These are phyloP conservation scores for Corylus americana DNA, from an alignment of 306 rosid genomes.

Conservation along the genomic window DNA sequence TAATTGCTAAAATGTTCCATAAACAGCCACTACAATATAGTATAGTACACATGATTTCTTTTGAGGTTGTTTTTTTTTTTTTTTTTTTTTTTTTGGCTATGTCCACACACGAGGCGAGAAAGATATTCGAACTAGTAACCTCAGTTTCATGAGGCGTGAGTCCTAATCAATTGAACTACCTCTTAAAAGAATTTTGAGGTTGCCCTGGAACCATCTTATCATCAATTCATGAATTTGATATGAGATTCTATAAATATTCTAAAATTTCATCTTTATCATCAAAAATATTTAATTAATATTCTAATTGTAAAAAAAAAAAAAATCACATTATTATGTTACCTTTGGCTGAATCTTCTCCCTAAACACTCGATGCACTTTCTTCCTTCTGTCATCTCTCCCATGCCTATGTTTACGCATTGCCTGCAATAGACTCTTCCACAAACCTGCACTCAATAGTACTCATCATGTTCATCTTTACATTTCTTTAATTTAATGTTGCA, in stretches of 20 bases:
- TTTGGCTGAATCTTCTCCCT: constrained; percentile 83
- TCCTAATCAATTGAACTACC: too few relatives aligned
- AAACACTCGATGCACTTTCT: constrained; percentile 81
- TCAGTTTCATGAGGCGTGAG: too few relatives aligned
- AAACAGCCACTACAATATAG: neutral
- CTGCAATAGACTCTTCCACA: constrained; percentile 92
- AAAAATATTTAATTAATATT: too few relatives aligned
- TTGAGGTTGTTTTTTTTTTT: too few relatives aligned
- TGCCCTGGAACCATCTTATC: neutral
- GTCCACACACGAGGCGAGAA: too few relatives aligned
- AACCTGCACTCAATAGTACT: constrained; percentile 45
- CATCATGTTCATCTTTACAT: neutral
- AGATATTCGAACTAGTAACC: too few relatives aligned
- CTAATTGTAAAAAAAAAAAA: neutral
- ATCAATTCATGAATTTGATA: neutral
- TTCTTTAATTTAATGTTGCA: neutral
- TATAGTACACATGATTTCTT: neutral
- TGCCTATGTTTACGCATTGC: constrained; percentile 66
- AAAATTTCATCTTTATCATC: neutral
- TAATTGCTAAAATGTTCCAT: neutral
- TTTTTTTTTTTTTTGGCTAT: too few relatives aligned
- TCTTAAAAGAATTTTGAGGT: too few relatives aligned
- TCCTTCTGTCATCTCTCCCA: constrained; percentile 93
- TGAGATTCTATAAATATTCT: neutral
- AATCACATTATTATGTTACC: constrained; percentile 33